Conservation (phyloP, 768 basidiomycete genomes). For the Lanmaoa pseudosensibilis region DNA sequence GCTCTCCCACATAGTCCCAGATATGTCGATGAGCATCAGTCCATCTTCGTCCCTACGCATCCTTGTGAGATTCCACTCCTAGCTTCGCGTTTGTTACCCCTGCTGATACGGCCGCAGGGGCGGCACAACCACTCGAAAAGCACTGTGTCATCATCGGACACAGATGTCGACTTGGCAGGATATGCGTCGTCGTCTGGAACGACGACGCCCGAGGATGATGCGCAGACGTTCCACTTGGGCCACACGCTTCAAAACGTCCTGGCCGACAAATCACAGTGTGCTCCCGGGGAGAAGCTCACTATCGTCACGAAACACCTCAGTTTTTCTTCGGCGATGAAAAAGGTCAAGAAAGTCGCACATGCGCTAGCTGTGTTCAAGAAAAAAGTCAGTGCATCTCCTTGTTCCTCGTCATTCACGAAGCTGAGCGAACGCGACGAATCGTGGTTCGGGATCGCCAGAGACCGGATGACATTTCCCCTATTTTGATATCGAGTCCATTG, state of each 20-base stretch:
- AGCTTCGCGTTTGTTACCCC: background rate
- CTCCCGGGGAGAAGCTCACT: constrained; percentile 1
- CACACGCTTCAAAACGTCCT: constrained; percentile 6
- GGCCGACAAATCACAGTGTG: constrained; percentile 2
- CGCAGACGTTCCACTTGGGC: constrained; percentile 23
- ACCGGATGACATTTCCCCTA: constrained; percentile 25
- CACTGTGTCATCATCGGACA: constrained; percentile 19
- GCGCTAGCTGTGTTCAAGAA: constrained; percentile 25
- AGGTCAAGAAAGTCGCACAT: constrained; percentile 20
- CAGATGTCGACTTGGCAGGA: constrained; percentile 19
- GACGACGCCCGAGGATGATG: constrained; percentile 34
- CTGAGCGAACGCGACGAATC: background rate
- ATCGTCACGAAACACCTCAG: constrained; percentile 13
- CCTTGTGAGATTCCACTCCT: background rate
- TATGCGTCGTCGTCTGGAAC: constrained; percentile 32
- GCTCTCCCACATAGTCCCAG: background rate
- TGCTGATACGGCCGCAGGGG: background rate
- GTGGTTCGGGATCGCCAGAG: constrained; percentile 5
- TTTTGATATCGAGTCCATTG: constrained; percentile 26
- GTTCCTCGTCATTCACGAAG: background rate
- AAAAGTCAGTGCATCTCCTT: constrained; percentile 17
- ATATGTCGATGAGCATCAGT: constrained; percentile 10
- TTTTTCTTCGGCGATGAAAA: constrained; percentile 24
- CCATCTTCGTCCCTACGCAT: constrained; percentile 16
- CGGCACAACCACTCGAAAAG: background rate